Percentiles rank a stretch among this genome's conserved stretches.
These are phyloP conservation scores for Rhododendron ferrugineum DNA, from an alignment of 148 eudicot species.

Conservation along the genomic window DNA sequence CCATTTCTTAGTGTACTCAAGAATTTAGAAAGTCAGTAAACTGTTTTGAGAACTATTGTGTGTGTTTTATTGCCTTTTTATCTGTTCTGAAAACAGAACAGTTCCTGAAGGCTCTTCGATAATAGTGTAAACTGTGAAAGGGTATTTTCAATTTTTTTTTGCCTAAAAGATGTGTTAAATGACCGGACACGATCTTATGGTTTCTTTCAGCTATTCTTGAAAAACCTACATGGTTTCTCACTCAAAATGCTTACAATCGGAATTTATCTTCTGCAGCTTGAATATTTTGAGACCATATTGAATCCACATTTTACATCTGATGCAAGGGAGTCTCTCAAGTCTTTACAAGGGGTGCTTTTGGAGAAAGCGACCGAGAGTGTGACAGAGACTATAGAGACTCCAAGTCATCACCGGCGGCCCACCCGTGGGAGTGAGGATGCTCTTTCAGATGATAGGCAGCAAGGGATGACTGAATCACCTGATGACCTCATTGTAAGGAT, in stretches of 20 bases:
- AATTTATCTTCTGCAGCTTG: constrained; percentile 63
- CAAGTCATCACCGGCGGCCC: constrained; percentile 71
- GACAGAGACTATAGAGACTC: constrained; percentile 70
- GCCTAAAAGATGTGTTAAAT: background rate
- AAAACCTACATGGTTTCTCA: background rate
- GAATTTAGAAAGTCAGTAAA: background rate
- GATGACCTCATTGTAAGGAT: constrained; percentile 93
- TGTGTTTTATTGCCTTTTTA: background rate
- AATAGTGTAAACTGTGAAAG: background rate
- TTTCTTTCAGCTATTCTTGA: background rate
- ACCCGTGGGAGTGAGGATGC: constrained; percentile 84
- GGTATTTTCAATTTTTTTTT: background rate
- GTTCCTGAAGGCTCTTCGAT: background rate
- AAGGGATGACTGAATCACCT: constrained; percentile 68
- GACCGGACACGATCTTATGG: background rate
- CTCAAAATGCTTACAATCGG: constrained; percentile 11
- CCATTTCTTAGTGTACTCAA: background rate
- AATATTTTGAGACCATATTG: constrained; percentile 89
- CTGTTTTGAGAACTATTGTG: background rate
- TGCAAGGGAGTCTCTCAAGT: constrained; percentile 79
- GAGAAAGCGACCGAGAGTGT: constrained; percentile 88
- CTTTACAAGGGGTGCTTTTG: constrained; percentile 74
- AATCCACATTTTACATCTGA: constrained; percentile 72
- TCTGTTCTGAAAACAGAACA: background rate
- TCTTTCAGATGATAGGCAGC: constrained; percentile 72